Evolutionary conservation across 2,329 filamentous ascomycete species (phyloP).

Genomic region (Metarhizium robertsii): DNA sequence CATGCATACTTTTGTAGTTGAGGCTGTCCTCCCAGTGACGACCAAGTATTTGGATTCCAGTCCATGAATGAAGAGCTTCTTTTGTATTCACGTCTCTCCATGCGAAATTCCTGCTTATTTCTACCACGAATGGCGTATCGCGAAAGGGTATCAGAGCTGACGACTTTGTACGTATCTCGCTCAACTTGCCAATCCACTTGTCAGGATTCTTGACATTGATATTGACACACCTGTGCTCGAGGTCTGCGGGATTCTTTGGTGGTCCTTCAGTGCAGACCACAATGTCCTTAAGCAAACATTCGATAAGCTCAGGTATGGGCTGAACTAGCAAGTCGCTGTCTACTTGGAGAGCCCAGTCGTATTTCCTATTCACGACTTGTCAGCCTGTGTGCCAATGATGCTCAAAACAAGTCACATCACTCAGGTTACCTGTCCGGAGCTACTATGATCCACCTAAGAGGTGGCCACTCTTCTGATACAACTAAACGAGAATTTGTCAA

Average conservation of each 20-base stretch:
- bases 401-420: not conserved
- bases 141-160: conserved; percentile 20
- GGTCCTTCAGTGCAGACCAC: conserved; percentile 4
- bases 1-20: conserved; percentile 16
- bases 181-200: conserved; percentile 1
- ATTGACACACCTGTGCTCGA: not conserved
- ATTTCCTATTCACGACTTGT: conserved; percentile 12
- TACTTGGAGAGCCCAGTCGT: conserved; percentile 26
- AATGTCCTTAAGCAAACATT: conserved; percentile 13
- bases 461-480: conserved; percentile 12
- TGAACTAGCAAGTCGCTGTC: conserved; percentile 13
- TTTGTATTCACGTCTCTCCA: conserved; percentile 15
- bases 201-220: not conserved
- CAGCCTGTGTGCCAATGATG: not conserved
- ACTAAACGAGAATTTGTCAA: conserved; percentile 15
- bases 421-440: conserved; percentile 26
- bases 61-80: conserved; percentile 15
- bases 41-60: conserved; percentile 23
- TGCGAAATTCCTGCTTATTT: conserved; percentile 19
- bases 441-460: conserved; percentile 22
- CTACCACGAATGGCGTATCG: conserved; percentile 22
- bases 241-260: not conserved
- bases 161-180: conserved; percentile 16
- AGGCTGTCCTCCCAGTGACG: conserved; percentile 28
- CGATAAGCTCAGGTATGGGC: conserved; percentile 11